Base-by-base conservation (phyloP, 805 yeast species). In the Ogataea methylovora region DNA sequence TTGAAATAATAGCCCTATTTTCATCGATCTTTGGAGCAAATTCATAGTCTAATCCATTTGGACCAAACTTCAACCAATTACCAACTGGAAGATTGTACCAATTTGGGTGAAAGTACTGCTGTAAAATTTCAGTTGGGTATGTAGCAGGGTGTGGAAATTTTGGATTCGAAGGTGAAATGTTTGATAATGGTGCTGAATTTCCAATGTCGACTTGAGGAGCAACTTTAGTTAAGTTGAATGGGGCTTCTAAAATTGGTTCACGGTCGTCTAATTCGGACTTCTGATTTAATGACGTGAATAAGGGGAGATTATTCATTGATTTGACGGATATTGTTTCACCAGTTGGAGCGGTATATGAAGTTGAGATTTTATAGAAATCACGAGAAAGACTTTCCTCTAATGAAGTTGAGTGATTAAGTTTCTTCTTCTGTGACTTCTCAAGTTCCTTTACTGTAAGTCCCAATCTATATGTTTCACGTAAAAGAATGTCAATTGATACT, bases 181-280 rank as follows among this genome's bases (percentile, higher is more conserved):
- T 61, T 1, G 71, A 72, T 34, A 73, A 44, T 22, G 57, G 63
- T 22, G 67, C 67, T 9, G 73, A 41, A 1, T 59, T 52, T 17
- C 56, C 41, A 3, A 56, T 40, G 3, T 41, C 39, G 13, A 52
- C 60, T 42, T 63, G 66, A 7, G 95, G 92, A 18, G 85, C 59
- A 2, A 85, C 74, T 40, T 77, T 78, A 22, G 87, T 65, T n/a
- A 77, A 52, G 30, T 69, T 67, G 49, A 84, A 79, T 11, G 79
- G 79, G 21, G 78, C 79, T 8, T 84, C 85, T 4, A 83, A 68
- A 3, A 69, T 60, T 2, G 83, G 73, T 32, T 76, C 78, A 41
- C 95, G 74, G 29, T 79, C 73, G 52, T 92, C 97, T 34, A 87
- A 58, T 15, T 71, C 62, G 0, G 97, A 84, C 47, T 76, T 81